Conservation (phyloP, 495 filamentous ascomycete species). For the Xylaria telfairii region DNA sequence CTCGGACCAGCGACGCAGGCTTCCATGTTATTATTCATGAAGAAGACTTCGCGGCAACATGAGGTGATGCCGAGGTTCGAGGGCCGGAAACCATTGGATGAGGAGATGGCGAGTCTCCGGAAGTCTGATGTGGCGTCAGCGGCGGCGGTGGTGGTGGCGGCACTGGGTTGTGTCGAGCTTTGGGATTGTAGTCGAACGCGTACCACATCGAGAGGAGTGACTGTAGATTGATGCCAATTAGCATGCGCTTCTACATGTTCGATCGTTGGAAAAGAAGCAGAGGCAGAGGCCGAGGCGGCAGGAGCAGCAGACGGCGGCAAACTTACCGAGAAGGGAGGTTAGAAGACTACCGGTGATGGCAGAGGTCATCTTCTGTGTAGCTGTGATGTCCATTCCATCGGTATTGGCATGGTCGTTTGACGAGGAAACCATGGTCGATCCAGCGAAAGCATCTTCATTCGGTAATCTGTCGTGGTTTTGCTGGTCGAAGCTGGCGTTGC, state of each 20-base stretch:
- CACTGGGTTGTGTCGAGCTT: constrained; percentile 48
- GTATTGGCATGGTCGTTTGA: constrained; percentile 42
- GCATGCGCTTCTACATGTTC: neutral
- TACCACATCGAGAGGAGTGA: constrained; percentile 96
- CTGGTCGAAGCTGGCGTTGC: constrained; percentile 31
- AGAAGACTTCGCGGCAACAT: constrained; percentile 97
- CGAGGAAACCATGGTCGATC: constrained; percentile 37
- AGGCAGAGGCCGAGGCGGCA: no score
- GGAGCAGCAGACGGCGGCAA: constrained; percentile 1
- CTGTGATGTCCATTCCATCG: constrained; percentile 66
- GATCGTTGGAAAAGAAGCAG: neutral
- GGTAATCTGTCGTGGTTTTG: constrained; percentile 39
- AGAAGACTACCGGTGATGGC: constrained; percentile 88
- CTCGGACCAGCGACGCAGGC: constrained; percentile 71
- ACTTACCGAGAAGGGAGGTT: constrained; percentile 85
- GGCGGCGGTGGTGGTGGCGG: constrained; percentile 6
- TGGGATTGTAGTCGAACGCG: constrained; percentile 94
- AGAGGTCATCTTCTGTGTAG: constrained; percentile 90
- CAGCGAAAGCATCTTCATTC: constrained; percentile 35
- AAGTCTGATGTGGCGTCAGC: constrained; percentile 36
- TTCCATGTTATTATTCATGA: constrained; percentile 83
- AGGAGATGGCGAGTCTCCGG: constrained; percentile 50
- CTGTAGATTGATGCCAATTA: constrained; percentile 51
- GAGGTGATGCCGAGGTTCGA: constrained; percentile 89
- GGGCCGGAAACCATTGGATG: constrained; percentile 64